phyloP scores from a whole-genome alignment of 805 yeast genomes.

The Schizosaccharomyces osmophilus region DNA sequence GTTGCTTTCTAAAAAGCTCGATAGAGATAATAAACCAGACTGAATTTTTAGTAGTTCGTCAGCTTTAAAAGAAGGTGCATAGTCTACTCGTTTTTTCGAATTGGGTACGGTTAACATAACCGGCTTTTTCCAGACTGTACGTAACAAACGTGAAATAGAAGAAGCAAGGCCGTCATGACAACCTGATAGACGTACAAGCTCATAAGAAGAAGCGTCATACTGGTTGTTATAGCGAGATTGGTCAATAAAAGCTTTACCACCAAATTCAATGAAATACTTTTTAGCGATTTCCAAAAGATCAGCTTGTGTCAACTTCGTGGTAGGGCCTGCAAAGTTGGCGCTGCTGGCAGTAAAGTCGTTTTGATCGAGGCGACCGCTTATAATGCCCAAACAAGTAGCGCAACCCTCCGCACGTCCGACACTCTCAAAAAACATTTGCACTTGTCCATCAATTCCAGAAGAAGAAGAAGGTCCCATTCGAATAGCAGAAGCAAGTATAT shows the following conservation, averaged over 20 bases:
- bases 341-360: neutral
- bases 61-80: neutral
- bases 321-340: neutral
- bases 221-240: slow-evolving; percentile 4
- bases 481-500: neutral
- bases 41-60: slow-evolving; percentile 12
- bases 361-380: slow-evolving; percentile 27
- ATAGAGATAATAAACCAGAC: slow-evolving; percentile 13
- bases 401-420: slow-evolving; percentile 82
- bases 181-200: slow-evolving; percentile 56
- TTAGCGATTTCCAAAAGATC: slow-evolving; percentile 15
- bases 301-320: slow-evolving; percentile 17
- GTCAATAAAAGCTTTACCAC: slow-evolving; percentile 10
- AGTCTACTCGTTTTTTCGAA: neutral
- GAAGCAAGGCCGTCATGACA: slow-evolving; percentile 72
- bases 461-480: neutral
- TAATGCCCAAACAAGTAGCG: slow-evolving; percentile 60
- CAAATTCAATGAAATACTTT: slow-evolving; percentile 14
- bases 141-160: slow-evolving; percentile 50
- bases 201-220: slow-evolving; percentile 6
- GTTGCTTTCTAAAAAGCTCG: slow-evolving; percentile 19
- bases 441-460: slow-evolving; percentile 1
- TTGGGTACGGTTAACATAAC: slow-evolving; percentile 22
- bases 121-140: slow-evolving; percentile 53
- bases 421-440: slow-evolving; percentile 38